Evolutionary conservation across 2,329 filamentous ascomycete species (phyloP), one percentile per base, ranked within the genome.

Genomic region (Drechslerella stenobrocha): DNA sequence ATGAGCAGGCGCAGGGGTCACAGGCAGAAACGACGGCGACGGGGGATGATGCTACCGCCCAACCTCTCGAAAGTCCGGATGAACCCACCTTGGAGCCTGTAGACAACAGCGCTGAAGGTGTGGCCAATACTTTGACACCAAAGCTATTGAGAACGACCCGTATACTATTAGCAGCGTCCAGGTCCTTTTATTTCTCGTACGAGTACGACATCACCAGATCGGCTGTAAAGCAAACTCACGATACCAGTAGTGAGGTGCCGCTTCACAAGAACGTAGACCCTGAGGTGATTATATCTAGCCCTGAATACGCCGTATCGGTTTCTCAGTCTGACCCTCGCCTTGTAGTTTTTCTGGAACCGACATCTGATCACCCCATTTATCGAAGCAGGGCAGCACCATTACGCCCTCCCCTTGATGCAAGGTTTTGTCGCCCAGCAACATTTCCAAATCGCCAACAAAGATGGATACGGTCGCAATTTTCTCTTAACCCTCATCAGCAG

Each of bases 101-200:
- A 11, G 71, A 71, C 37, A 55, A 64, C 2, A 71, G 74, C 15
- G 56, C 56, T 5, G 72, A 72, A n/a, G 74, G 74, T 23, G 77
- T 80, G 15, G 79, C 81, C 2, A 77, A 81, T 56, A 80, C 80
- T 35, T 77, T 97, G 28, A 79, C 95, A 8, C 92, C 92, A 1
- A 95, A 96, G 74, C 80, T 97, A 35, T 77, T 98, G 40, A 83
- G 87, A 37, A 95, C 89, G 28, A 86, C 90, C 1, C 89, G 89
- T 74, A 83, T 97, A 57, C 83, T 96, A 66, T 92, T 96, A 74
- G 86, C 88, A 0, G 57, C 85, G 2, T 90, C 87, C 0, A 82
- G 83, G 70, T 96, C 89, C 75, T 97, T 96, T 76, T 97, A 87
- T 79, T 98, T 92, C 76, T 91, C 91, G 0, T 96, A 98, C 75